Evolutionary conservation across 371 early-diverging fungal genomes (phyloP).

Genomic region (Mucor piriformis): DNA sequence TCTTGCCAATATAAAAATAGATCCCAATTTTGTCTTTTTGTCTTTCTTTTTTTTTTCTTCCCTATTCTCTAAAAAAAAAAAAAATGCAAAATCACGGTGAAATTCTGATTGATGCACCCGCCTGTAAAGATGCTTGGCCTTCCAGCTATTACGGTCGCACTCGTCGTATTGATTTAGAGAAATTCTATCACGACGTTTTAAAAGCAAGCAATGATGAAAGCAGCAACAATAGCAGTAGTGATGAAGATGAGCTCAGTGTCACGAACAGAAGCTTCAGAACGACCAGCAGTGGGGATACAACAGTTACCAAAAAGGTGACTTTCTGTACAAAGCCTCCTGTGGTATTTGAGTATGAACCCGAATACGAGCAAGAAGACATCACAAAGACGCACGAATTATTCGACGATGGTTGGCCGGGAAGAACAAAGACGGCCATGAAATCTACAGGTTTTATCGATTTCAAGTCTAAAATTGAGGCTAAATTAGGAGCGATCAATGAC

Average conservation of each 20-base stretch:
- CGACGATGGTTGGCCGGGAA: conserved; percentile 32
- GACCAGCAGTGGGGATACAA: neutral
- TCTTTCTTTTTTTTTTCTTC: neutral
- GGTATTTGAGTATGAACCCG: conserved; percentile 45
- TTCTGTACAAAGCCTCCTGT: conserved; percentile 37
- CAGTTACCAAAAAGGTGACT: conserved; percentile 23
- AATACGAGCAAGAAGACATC: conserved; percentile 14
- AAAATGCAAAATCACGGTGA: neutral
- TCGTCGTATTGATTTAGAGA: conserved; percentile 23
- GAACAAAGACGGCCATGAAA: conserved; percentile 22
- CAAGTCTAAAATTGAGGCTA: conserved; percentile 28
- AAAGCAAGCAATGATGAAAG: conserved; percentile 4
- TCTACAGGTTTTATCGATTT: conserved; percentile 26
- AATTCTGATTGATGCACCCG: conserved; percentile 6
- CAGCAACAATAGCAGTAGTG: conserved; percentile 3
- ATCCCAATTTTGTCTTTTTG: neutral
- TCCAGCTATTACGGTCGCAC: conserved; percentile 23
- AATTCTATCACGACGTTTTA: conserved; percentile 26
- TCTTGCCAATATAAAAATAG: neutral
- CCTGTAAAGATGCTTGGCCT: conserved; percentile 23
- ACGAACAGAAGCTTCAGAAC: neutral
- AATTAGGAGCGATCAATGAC: conserved; percentile 25
- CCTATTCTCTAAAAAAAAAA: neutral
- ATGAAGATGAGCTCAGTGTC: neutral
- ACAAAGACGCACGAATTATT: conserved; percentile 1